phyloP scores from a whole-genome alignment of 83 land plant genomes.

The Thuja plicata region DNA sequence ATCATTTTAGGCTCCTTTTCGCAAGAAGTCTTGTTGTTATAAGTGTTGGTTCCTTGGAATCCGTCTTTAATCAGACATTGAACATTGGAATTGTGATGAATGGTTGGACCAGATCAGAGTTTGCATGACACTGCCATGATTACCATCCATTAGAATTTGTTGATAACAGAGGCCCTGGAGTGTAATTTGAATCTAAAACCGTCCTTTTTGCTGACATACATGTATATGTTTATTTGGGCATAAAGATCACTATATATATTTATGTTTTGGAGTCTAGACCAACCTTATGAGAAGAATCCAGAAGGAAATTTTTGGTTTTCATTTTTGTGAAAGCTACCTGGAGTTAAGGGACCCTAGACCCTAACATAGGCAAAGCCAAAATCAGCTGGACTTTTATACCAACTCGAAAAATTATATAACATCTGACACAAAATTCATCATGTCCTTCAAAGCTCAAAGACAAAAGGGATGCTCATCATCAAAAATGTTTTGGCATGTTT shows the following conservation, averaged over 20 bases:
- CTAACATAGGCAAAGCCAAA: neutral
- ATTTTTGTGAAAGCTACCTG: neutral
- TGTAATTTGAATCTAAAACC: neutral
- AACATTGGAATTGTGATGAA: neutral
- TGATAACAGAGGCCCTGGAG: neutral
- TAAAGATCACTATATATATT: neutral
- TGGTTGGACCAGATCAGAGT: neutral
- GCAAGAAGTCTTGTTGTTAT: neutral
- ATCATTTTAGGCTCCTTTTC: neutral
- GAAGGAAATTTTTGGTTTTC: neutral
- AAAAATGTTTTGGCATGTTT: neutral
- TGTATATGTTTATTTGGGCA: neutral
- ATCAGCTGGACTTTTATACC: neutral
- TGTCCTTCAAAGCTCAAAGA: neutral
- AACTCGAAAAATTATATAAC: neutral
- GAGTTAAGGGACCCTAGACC: neutral
- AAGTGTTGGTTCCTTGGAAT: neutral
- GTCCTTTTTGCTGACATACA: neutral
- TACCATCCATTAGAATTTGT: neutral
- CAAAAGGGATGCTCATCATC: neutral
- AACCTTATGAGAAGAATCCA: neutral
- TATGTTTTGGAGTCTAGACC: neutral
- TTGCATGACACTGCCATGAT: neutral
- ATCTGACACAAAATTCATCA: neutral
- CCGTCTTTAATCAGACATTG: neutral